A percentile compares a stretch with the other conserved stretches of the same genome.
These are phyloP conservation scores for Tylopilus sp. DNA, from an alignment of 768 basidiomycete genomes.

Conservation along the genomic window DNA sequence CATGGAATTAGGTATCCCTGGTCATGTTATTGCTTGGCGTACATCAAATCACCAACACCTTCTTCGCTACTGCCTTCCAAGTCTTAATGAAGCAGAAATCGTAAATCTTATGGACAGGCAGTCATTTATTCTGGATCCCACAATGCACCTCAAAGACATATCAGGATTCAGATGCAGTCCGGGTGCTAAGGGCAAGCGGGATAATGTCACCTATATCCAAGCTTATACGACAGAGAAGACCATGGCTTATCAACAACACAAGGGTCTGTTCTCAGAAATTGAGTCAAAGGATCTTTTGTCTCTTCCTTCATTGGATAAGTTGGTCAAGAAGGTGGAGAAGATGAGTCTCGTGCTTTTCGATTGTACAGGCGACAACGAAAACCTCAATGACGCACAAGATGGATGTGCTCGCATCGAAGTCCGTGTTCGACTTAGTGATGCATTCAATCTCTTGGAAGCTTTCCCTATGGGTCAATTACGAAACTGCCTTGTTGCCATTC, in stretches of 20 bases:
- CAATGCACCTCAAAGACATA: not conserved
- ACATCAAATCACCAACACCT: not conserved
- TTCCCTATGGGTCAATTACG: not conserved
- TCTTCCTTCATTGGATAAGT: not conserved
- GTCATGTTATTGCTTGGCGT: not conserved
- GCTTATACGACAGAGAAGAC: slow-evolving; percentile 10
- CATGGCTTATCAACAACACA: slow-evolving; percentile 2
- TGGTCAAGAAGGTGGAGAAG: not conserved
- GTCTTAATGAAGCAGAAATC: not conserved
- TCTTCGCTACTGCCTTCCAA: not conserved
- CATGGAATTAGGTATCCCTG: not conserved
- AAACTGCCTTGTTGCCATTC: not conserved
- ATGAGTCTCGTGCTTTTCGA: not conserved
- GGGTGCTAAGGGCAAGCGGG: not conserved
- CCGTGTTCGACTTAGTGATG: not conserved
- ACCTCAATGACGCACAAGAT: not conserved
- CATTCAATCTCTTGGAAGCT: not conserved
- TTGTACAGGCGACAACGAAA: not conserved
- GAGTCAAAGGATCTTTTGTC: not conserved
- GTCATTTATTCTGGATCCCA: no score
- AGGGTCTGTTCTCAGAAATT: not conserved
- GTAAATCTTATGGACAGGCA: not conserved
- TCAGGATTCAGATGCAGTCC: not conserved
- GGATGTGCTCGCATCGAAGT: slow-evolving; percentile 2
- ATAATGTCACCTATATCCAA: not conserved